Evolutionary conservation across 192 early-diverging fungal species (phyloP).

Genomic region (Entomortierella lignicola): DNA sequence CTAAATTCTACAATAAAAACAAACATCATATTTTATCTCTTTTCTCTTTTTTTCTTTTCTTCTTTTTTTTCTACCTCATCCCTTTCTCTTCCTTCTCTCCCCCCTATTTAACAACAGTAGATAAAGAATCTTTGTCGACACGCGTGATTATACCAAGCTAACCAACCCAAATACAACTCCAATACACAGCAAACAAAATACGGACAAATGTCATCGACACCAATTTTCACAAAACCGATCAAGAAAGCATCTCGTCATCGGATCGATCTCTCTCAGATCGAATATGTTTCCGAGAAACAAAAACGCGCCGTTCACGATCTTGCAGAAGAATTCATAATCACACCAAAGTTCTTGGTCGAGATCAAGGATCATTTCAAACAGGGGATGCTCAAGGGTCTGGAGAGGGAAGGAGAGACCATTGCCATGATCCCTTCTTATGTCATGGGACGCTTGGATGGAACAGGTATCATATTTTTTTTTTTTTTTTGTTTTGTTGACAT

Average conservation of each 20-base stretch:
- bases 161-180: neutral
- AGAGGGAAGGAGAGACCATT: constrained; percentile 64
- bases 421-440: constrained; percentile 94
- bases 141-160: no score
- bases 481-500: no score
- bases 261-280: constrained; percentile 42
- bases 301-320: constrained; percentile 62
- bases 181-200: neutral
- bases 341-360: constrained; percentile 63
- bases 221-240: constrained; percentile 44
- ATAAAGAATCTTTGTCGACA: neutral
- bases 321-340: constrained; percentile 64
- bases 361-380: constrained; percentile 70
- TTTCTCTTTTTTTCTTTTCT: constrained; percentile 11
- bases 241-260: constrained; percentile 57
- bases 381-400: constrained; percentile 75
- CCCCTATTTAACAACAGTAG: neutral
- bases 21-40: neutral
- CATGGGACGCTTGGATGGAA: constrained; percentile 34
- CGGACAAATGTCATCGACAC: constrained; percentile 54
- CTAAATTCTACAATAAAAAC: neutral
- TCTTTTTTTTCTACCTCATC: neutral
- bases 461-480: constrained; percentile 9
- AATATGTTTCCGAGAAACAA: constrained; percentile 62
- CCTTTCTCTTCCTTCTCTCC: constrained; percentile 7